Conservation (phyloP, 306 rosid species). For the Inga leiocalycina region DNA sequence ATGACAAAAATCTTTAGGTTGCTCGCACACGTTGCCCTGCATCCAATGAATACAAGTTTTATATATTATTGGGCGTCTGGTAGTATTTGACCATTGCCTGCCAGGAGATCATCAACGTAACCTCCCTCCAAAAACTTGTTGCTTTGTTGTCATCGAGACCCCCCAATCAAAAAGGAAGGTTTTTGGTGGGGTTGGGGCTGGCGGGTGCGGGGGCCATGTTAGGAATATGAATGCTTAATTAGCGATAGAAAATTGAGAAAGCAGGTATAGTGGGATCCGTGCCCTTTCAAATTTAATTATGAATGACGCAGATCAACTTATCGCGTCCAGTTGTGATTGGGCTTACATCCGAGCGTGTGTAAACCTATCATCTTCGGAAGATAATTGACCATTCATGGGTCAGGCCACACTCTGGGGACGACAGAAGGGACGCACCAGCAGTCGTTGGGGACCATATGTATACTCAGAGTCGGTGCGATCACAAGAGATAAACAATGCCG, state of each 20-base stretch:
- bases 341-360: not conserved
- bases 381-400: conserved; percentile 28
- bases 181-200: not conserved
- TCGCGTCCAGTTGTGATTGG: not conserved
- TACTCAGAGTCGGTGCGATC: conserved; percentile 31
- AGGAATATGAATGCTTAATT: not conserved
- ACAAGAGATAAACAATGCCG: not conserved
- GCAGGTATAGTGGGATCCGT: not conserved
- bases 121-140: not conserved
- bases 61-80: not conserved
- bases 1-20: not conserved
- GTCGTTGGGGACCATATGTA: not conserved
- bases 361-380: not conserved
- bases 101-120: not conserved
- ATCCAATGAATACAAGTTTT: not conserved
- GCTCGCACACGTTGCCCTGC: not conserved
- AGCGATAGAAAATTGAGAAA: not conserved
- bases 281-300: not conserved
- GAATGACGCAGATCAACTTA: not conserved
- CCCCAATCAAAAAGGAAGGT: not conserved
- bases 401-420: not conserved
- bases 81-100: not conserved
- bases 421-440: not conserved
- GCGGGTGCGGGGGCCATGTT: not conserved
- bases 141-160: not conserved